These are phyloP conservation scores for Lindgomyces ingoldianus DNA, from an alignment of 495 filamentous ascomycete species.

Conservation along the genomic window DNA sequence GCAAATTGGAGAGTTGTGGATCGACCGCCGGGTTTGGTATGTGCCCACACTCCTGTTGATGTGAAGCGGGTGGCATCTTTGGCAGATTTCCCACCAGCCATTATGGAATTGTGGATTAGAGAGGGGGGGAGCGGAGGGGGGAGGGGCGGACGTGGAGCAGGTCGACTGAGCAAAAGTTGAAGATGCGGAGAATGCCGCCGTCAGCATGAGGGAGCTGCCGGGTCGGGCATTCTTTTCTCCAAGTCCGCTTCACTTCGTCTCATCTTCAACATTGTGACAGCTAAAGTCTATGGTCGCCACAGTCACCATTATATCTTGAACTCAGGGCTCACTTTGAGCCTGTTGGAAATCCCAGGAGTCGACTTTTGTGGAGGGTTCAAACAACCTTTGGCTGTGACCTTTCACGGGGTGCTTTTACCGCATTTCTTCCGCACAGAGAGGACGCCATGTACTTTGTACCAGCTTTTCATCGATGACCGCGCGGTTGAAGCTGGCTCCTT, in stretches of 20 bases:
- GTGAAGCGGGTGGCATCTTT: conserved; percentile 96
- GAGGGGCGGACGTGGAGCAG: conserved; percentile 8
- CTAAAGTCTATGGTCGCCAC: too few relatives aligned
- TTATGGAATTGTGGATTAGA: conserved; percentile 37
- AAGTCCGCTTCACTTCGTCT: neutral
- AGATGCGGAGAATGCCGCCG: conserved; percentile 27
- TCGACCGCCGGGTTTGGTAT: conserved; percentile 57
- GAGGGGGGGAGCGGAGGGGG: neutral
- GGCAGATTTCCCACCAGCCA: conserved; percentile 82
- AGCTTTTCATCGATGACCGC: neutral
- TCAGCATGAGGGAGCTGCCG: too few relatives aligned
- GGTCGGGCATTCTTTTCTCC: conserved; percentile 12
- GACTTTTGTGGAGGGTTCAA: neutral
- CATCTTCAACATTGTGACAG: neutral
- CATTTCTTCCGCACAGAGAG: neutral
- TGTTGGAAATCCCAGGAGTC: neutral
- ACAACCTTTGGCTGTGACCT: neutral
- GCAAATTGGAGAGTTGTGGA: conserved; percentile 39
- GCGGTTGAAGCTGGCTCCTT: neutral
- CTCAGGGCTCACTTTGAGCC: neutral
- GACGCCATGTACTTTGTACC: neutral
- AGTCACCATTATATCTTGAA: too few relatives aligned
- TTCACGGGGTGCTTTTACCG: neutral
- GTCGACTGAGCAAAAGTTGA: conserved; percentile 13
- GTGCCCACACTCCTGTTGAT: conserved; percentile 83